A percentile compares a stretch with the other conserved stretches of the same genome.
Evolutionary conservation across 352 stramenopile species (phyloP).

Genomic region (Globisporangium iwayamae): DNA sequence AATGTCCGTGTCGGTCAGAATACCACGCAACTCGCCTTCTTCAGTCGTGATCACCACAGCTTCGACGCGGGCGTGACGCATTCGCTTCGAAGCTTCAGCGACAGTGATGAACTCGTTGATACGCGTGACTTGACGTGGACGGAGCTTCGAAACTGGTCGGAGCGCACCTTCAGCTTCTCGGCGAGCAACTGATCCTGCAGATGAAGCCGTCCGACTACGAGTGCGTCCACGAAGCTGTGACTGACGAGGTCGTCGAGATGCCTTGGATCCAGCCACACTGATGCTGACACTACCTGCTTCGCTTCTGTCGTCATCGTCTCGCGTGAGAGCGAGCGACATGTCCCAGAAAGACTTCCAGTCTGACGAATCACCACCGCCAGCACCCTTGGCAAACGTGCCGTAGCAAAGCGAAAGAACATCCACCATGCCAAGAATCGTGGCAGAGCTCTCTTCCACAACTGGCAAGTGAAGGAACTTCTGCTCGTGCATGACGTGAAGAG

Average conservation of each 20-base stretch:
- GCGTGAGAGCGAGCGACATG: constrained; percentile 74
- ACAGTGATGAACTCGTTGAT: constrained; percentile 88
- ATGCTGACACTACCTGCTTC: constrained; percentile 53
- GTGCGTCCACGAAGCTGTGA: constrained; percentile 27
- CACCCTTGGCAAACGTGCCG: constrained; percentile 77
- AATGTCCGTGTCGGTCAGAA: constrained; percentile 86
- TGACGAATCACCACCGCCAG: constrained; percentile 50
- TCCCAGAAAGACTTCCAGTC: constrained; percentile 90
- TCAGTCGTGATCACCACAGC: constrained; percentile 85
- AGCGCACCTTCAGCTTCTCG: constrained; percentile 60
- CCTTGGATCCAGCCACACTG: constrained; percentile 55
- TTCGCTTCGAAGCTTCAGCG: constrained; percentile 71
- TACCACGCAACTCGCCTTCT: constrained; percentile 76
- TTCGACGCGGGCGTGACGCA: constrained; percentile 80
- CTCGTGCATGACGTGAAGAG: constrained; percentile 97
- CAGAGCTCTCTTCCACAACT: constrained; percentile 85
- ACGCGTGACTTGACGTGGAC: constrained; percentile 71
- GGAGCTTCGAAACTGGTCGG: constrained; percentile 75
- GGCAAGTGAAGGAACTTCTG: constrained; percentile 97
- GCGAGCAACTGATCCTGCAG: constrained; percentile 44
- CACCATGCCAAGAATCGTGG: constrained; percentile 79
- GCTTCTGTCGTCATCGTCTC: constrained; percentile 72
- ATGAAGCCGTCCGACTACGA: constrained; percentile 42
- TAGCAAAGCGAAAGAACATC: constrained; percentile 89
- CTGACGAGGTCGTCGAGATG: constrained; percentile 27